Conservation (phyloP, 768 basidiomycete species). For the Udeniomyces megalosporus region DNA sequence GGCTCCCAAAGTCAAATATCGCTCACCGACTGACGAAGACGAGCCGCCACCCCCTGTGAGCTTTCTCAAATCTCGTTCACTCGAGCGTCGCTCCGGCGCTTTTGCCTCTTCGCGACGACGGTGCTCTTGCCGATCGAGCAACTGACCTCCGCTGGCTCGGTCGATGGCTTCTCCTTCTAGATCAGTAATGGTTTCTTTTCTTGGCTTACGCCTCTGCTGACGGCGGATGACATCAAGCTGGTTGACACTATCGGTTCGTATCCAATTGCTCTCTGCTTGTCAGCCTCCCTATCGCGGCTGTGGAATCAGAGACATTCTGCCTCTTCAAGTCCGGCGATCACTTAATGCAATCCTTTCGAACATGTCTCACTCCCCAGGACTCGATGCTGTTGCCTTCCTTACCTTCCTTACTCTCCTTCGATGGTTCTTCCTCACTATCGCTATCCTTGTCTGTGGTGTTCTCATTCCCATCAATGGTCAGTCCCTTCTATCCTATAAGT, state of each 20-base stretch:
- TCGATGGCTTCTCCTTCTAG: conserved; percentile 36
- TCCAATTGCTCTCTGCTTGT: not conserved
- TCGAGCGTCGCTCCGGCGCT: too few relatives aligned
- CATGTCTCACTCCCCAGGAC: too few relatives aligned
- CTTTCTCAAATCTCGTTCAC: too few relatives aligned
- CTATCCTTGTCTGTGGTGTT: conserved; percentile 38
- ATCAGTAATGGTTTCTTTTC: conserved; percentile 70
- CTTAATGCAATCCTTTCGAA: conserved; percentile 1
- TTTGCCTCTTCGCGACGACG: too few relatives aligned
- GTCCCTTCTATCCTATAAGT: not conserved
- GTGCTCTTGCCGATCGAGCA: too few relatives aligned
- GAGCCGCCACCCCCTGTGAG: conserved; percentile 43
- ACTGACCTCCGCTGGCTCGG: conserved; percentile 25
- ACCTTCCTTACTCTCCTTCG: conserved; percentile 79
- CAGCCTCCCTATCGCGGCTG: not conserved
- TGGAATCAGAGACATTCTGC: not conserved
- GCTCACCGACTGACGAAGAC: conserved; percentile 21
- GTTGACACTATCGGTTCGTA: conserved; percentile 34
- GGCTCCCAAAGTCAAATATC: conserved; percentile 43
- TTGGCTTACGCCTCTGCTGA: conserved; percentile 74
- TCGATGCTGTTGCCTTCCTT: conserved; percentile 84
- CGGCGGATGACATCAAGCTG: conserved; percentile 74
- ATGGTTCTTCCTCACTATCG: conserved; percentile 24
- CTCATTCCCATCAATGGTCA: conserved; percentile 65
- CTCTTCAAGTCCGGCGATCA: not conserved